Conservation (phyloP, 208 protist genomes). For the Lotmaria passim region DNA sequence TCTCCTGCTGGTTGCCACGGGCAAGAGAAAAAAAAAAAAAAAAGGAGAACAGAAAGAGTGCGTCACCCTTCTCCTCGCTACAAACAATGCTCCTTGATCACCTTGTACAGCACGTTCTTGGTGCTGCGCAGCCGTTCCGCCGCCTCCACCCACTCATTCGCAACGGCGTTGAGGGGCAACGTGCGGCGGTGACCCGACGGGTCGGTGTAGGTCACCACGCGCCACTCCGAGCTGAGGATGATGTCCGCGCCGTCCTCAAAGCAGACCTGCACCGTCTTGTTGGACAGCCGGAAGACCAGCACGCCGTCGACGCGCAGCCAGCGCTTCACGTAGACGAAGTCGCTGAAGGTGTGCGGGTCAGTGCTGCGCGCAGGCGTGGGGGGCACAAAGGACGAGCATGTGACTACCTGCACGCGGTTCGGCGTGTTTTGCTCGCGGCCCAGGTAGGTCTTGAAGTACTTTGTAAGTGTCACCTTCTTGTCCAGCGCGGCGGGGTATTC, state of each 20-base stretch:
- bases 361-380: conserved; percentile 38
- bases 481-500: conserved; percentile 81
- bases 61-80: too few relatives aligned
- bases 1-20: too few relatives aligned
- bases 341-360: conserved; percentile 57
- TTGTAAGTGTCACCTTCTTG: conserved; percentile 97
- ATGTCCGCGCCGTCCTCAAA: conserved; percentile 95
- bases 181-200: conserved; percentile 46
- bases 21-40: too few relatives aligned
- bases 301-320: conserved; percentile 94
- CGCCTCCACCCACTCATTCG: conserved; percentile 41
- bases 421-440: conserved; percentile 42
- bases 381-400: conserved; percentile 55
- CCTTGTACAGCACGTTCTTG: conserved; percentile 43
- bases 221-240: conserved; percentile 89
- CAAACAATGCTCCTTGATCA: conserved; percentile 46
- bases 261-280: conserved; percentile 95
- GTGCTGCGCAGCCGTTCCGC: conserved; percentile 43
- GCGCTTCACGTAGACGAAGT: conserved; percentile 95
- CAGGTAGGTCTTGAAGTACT: conserved; percentile 95
- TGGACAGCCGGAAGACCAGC: conserved; percentile 96
- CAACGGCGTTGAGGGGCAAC: conserved; percentile 39
- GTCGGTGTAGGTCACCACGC: conserved; percentile 89
- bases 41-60: too few relatives aligned
- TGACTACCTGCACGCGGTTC: conserved; percentile 68